Evolutionary conservation across 179 eudicot species (phyloP).

Genomic region (Monotropa hypopitys): DNA sequence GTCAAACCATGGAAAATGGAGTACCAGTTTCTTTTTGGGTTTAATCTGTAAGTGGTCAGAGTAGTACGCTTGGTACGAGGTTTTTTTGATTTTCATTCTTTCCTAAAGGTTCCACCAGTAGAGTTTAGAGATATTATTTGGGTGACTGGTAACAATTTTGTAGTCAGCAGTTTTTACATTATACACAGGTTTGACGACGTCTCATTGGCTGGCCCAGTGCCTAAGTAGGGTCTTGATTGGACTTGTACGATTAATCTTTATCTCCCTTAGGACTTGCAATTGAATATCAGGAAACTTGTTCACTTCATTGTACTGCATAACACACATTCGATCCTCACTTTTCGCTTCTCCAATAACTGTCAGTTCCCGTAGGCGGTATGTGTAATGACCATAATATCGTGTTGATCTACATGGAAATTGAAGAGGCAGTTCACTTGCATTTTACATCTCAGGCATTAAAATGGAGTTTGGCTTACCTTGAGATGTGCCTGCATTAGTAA

Average conservation of each 20-base stretch:
- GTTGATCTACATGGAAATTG: background rate
- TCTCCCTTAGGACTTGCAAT: background rate
- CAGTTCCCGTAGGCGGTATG: background rate
- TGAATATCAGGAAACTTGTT: background rate
- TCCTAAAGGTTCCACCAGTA: slow-evolving; percentile 1
- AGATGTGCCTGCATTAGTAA: background rate
- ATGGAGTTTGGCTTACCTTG: background rate
- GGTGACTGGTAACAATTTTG: background rate
- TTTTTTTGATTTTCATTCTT: too few relatives aligned
- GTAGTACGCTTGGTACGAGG: too few relatives aligned
- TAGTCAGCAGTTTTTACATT: background rate
- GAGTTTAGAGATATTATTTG: background rate
- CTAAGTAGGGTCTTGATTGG: background rate
- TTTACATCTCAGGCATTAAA: background rate
- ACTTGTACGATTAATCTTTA: background rate
- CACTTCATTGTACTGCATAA: background rate
- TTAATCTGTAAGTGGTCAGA: too few relatives aligned
- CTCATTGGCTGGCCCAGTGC: background rate
- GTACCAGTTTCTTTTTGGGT: background rate
- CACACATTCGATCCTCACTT: background rate
- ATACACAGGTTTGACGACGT: background rate
- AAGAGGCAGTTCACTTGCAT: slow-evolving; percentile 1
- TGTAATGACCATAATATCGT: background rate
- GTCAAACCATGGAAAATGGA: background rate
- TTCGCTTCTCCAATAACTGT: background rate